Conservation (phyloP, 306 rosid genomes). For the Glycine tomentella region DNA sequence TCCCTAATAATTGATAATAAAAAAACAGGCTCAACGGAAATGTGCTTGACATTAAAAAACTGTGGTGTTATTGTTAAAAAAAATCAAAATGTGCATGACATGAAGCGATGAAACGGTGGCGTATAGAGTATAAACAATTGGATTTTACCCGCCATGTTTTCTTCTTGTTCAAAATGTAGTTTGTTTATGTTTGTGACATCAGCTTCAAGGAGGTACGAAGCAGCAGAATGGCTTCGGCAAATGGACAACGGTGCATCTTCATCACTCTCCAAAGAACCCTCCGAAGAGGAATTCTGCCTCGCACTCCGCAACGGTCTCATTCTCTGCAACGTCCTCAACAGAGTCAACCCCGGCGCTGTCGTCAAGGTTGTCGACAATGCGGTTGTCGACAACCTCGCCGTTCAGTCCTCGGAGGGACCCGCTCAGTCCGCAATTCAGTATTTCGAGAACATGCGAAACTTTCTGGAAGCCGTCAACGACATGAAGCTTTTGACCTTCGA, state of each 20-base stretch:
- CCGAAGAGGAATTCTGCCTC: constrained; percentile 87
- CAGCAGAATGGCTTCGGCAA: constrained; percentile 91
- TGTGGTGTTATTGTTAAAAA: too few relatives aligned
- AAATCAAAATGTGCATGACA: too few relatives aligned
- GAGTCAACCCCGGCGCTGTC: constrained; percentile 93
- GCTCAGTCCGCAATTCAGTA: constrained; percentile 97
- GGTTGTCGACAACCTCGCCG: constrained; percentile 49
- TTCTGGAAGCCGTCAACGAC: constrained; percentile 84
- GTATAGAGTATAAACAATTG: too few relatives aligned
- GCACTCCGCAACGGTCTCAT: constrained; percentile 93
- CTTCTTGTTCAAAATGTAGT: too few relatives aligned
- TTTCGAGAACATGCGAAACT: constrained; percentile 94
- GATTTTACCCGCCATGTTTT: too few relatives aligned
- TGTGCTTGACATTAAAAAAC: too few relatives aligned
- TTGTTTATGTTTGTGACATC: not conserved
- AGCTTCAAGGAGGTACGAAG: constrained; percentile 87
- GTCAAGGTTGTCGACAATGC: constrained; percentile 80
- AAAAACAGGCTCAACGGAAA: too few relatives aligned
- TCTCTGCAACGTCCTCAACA: constrained; percentile 97
- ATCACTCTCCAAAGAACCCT: constrained; percentile 73
- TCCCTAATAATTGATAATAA: too few relatives aligned
- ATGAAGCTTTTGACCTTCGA: constrained; percentile 94
- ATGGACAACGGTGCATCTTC: constrained; percentile 86
- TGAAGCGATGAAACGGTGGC: too few relatives aligned
- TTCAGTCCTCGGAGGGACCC: constrained; percentile 81